Conservation (phyloP, 768 basidiomycete genomes). For the Solioccasus polychromus region DNA sequence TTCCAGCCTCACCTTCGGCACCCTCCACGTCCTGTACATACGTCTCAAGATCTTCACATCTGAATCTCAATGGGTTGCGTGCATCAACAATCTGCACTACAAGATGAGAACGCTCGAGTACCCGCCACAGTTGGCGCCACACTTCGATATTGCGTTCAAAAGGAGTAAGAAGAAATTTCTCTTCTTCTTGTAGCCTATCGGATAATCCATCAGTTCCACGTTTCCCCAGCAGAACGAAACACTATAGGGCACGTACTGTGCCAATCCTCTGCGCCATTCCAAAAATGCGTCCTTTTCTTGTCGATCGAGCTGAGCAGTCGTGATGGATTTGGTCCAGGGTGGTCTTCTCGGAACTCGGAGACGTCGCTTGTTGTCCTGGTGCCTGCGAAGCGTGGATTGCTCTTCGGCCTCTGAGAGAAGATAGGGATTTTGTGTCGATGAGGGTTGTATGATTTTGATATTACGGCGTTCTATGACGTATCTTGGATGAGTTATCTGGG, state of each 20-base stretch:
- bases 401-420: slow-evolving; percentile 84
- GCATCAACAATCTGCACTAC: slow-evolving; percentile 96
- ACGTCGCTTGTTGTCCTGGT: slow-evolving; percentile 66
- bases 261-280: slow-evolving; percentile 89
- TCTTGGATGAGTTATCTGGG: slow-evolving; percentile 6
- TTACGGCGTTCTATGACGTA: slow-evolving; percentile 62
- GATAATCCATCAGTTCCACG: background rate
- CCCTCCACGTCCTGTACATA: slow-evolving; percentile 87
- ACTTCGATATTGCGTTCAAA: slow-evolving; percentile 98
- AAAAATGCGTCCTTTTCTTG: slow-evolving; percentile 90
- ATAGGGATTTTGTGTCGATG: slow-evolving; percentile 73
- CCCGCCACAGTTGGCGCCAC: slow-evolving; percentile 98
- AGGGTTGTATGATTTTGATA: slow-evolving; percentile 68
- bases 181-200: slow-evolving; percentile 78
- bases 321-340: slow-evolving; percentile 82
- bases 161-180: slow-evolving; percentile 87
- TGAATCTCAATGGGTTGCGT: slow-evolving; percentile 88
- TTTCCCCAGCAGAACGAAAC: background rate
- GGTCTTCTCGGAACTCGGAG: slow-evolving; percentile 89
- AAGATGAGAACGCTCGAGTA: slow-evolving; percentile 91
- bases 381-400: slow-evolving; percentile 65
- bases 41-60: slow-evolving; percentile 86
- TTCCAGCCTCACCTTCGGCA: slow-evolving; percentile 75
- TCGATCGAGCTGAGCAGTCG: slow-evolving; percentile 73
- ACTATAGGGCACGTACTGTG: slow-evolving; percentile 59